Evolutionary conservation across 2,329 filamentous ascomycete species (phyloP), one percentile per base, ranked within the genome.

Genomic region (Xylariaceae sp.): DNA sequence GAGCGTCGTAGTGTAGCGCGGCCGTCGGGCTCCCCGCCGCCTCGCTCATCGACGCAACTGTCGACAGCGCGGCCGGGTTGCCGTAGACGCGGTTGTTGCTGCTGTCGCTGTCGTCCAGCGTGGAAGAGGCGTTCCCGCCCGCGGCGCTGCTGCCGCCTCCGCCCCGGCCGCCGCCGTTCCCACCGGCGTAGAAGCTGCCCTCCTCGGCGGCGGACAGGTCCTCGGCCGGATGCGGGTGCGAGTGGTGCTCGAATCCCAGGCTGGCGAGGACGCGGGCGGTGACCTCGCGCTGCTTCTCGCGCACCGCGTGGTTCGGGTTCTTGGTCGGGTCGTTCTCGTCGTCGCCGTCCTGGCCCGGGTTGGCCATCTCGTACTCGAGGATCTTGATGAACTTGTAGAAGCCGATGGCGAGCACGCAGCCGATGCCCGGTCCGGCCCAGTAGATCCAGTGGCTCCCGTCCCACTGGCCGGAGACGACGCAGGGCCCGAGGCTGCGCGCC

Each of bases 351-450:
- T 59, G 58, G n/a, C 54, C 54, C 8, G 51, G 53, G 26, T 61
- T 58, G 5, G 49, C 50, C 15, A 52, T 57, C 40, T 63, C 55
- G 37, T 64, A 65, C 35, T 65, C 57, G 27, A 60, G 49, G n/a
- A 49, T 49, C 37, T 64, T 64, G 9, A 64, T 52, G 15, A 64
- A 46, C 35, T 60, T 59, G 45, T 59, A 65, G 23, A 64, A 53
- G 3, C 45, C 39, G 0, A 57, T 53, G 5, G 64, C 63, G 8
- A 68, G 45, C 2, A 61, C 32, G 1, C 60, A 53, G 2, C 65
- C 67, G 5, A 64, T 38, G 4, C 50, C 40, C 4, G 65, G 66
- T 0, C 64, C 65, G 22, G 67, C 40, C 58, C 60, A 62, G 41
- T 63, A 64, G 27, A 63, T 63, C 60, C 60, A 64, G 38, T 62